phyloP scores from a whole-genome alignment of 257 asterid species.

The Handroanthus guayacan region DNA sequence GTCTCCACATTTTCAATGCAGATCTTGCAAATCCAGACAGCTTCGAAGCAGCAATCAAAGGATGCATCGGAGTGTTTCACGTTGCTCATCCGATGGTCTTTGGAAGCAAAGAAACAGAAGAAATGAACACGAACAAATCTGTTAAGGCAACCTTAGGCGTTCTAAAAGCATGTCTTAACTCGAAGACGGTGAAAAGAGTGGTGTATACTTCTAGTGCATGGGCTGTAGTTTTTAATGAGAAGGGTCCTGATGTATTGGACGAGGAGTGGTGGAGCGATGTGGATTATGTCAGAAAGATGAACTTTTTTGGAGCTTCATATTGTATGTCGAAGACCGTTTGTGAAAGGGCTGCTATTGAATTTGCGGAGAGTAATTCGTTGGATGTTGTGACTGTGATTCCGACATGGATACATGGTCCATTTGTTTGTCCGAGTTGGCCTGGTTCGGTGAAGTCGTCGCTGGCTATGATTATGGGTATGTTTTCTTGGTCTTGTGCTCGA shows the following conservation, averaged over 20 bases:
- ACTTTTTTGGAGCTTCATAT: slow-evolving; percentile 32
- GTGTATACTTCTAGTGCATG: slow-evolving; percentile 50
- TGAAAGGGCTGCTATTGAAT: slow-evolving; percentile 65
- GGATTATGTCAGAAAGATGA: slow-evolving; percentile 32
- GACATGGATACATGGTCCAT: slow-evolving; percentile 63
- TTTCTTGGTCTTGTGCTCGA: neutral
- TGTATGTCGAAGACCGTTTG: slow-evolving; percentile 50
- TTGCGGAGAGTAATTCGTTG: slow-evolving; percentile 51
- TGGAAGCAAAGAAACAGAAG: slow-evolving; percentile 45
- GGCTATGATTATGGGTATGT: slow-evolving; percentile 50
- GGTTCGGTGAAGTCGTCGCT: slow-evolving; percentile 48
- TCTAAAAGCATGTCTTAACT: slow-evolving; percentile 36
- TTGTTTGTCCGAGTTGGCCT: slow-evolving; percentile 50
- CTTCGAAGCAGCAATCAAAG: slow-evolving; percentile 52
- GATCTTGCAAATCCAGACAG: slow-evolving; percentile 52
- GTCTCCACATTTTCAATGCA: slow-evolving; percentile 53
- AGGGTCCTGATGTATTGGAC: slow-evolving; percentile 30
- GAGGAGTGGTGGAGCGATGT: slow-evolving; percentile 55
- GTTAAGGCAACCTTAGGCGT: slow-evolving; percentile 41
- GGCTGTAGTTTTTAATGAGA: slow-evolving; percentile 16
- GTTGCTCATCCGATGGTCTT: slow-evolving; percentile 59
- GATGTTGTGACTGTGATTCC: slow-evolving; percentile 60
- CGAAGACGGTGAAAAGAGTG: slow-evolving; percentile 50
- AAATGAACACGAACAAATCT: slow-evolving; percentile 28
- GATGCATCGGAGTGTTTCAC: slow-evolving; percentile 64